A percentile compares a stretch with the other conserved stretches of the same genome.
These are phyloP conservation scores for Elongisporangium prolatum DNA, from an alignment of 352 stramenopile genomes.

Conservation along the genomic window DNA sequence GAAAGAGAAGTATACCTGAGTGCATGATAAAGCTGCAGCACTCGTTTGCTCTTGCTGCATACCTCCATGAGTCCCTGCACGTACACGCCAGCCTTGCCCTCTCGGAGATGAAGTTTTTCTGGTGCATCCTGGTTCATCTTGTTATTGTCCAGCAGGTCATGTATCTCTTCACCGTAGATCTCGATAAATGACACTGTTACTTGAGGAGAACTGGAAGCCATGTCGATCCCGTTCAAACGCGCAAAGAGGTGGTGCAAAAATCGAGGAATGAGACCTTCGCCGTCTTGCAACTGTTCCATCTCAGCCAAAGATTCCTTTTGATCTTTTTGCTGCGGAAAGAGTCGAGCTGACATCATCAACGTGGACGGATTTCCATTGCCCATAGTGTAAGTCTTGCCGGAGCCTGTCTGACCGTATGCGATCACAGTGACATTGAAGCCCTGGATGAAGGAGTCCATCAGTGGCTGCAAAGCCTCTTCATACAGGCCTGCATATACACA, in stretches of 20 bases:
- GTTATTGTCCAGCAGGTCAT: conserved; percentile 87
- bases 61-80: conserved; percentile 78
- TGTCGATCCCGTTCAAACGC: conserved; percentile 31
- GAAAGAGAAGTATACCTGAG: conserved; percentile 1
- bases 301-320: conserved; percentile 3
- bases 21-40: not conserved
- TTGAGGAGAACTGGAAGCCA: conserved; percentile 23
- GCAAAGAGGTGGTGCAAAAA: conserved; percentile 79
- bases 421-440: conserved; percentile 89
- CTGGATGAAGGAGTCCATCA: conserved; percentile 80
- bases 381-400: conserved; percentile 85
- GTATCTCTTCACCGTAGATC: conserved; percentile 97
- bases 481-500: conserved; percentile 46
- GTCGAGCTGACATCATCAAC: conserved; percentile 22
- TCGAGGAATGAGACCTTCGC: conserved; percentile 79
- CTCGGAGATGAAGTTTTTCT: conserved; percentile 64
- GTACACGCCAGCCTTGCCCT: conserved; percentile 68
- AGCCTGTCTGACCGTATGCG: conserved; percentile 82
- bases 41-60: not conserved
- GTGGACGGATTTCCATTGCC: conserved; percentile 59
- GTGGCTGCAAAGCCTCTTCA: conserved; percentile 61
- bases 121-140: conserved; percentile 19
- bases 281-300: conserved; percentile 24
- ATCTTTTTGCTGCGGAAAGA: conserved; percentile 20
- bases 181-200: conserved; percentile 91